Percentiles rank a stretch among this genome's conserved stretches.
These are phyloP conservation scores for Coprinopsis strossmayeri DNA, from an alignment of 768 basidiomycete species.

Conservation along the genomic window DNA sequence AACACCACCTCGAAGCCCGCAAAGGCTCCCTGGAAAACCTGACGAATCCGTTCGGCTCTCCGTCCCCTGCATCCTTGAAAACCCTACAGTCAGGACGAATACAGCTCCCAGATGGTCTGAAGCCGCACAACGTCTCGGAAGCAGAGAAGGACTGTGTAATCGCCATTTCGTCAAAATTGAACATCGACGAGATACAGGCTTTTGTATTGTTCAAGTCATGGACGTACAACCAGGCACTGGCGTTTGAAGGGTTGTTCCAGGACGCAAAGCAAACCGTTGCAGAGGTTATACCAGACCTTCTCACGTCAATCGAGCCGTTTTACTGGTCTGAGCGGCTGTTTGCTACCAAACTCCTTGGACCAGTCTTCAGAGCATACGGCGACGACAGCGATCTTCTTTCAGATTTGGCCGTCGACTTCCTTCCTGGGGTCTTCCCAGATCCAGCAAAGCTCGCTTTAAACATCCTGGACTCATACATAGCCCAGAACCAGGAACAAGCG, in stretches of 20 bases:
- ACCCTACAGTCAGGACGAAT: constrained; percentile 63
- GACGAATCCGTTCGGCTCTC: constrained; percentile 50
- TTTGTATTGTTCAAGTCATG: constrained; percentile 71
- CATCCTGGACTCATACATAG: constrained; percentile 55
- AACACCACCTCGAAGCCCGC: constrained; percentile 53
- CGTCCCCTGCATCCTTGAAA: constrained; percentile 60
- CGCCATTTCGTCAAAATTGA: constrained; percentile 66
- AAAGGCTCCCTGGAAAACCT: constrained; percentile 46
- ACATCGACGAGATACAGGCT: constrained; percentile 78
- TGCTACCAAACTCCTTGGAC: constrained; percentile 60
- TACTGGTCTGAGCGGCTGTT: constrained; percentile 77
- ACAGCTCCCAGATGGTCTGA: constrained; percentile 59
- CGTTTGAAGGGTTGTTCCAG: too few relatives aligned
- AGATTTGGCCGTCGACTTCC: constrained; percentile 42
- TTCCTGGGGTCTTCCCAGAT: constrained; percentile 60
- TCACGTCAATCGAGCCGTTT: constrained; percentile 76
- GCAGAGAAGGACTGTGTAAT: constrained; percentile 64
- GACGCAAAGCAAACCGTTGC: too few relatives aligned
- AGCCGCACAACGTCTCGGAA: constrained; percentile 56
- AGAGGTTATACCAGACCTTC: too few relatives aligned
- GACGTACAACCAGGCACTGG: constrained; percentile 72
- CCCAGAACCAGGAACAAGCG: constrained; percentile 42
- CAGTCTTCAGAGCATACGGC: constrained; percentile 63
- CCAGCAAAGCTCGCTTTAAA: constrained; percentile 53
- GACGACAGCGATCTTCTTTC: constrained; percentile 54